Percentiles rank a stretch among this genome's conserved stretches.
These are phyloP conservation scores for Eragrostis tef DNA, from an alignment of 202 grass and related monocot species.

Conservation along the genomic window DNA sequence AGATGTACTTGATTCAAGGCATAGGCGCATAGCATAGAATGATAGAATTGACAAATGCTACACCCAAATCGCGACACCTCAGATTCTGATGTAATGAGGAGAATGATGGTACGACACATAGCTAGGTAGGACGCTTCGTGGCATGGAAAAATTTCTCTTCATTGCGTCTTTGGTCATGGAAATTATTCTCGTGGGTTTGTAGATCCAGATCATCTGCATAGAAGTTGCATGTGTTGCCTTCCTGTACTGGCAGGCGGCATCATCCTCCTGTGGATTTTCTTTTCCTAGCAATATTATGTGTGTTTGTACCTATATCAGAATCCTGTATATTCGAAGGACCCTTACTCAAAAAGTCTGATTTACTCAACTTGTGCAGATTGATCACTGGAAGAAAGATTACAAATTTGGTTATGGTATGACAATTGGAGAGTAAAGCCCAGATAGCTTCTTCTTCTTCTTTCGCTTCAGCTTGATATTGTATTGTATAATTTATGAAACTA, in stretches of 20 bases:
- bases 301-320: background rate
- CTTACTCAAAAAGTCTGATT: background rate
- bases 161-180: too few relatives aligned
- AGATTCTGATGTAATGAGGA: background rate
- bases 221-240: too few relatives aligned
- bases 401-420: constrained; percentile 77
- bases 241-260: too few relatives aligned
- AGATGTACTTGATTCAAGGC: background rate
- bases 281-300: background rate
- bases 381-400: constrained; percentile 86
- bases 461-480: background rate
- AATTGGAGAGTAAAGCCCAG: constrained; percentile 59
- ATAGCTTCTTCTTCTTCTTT: constrained; percentile 18
- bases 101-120: background rate
- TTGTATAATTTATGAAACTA: background rate
- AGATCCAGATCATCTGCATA: too few relatives aligned
- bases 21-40: background rate
- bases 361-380: constrained; percentile 59
- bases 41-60: background rate
- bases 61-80: background rate
- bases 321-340: background rate
- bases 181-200: too few relatives aligned
- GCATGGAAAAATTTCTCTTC: background rate
- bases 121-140: background rate
- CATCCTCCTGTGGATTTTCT: background rate